Percentiles rank a stretch among this genome's conserved stretches.
Conservation (phyloP, 257 asterid species). For the Gynochthodes officinalis region DNA sequence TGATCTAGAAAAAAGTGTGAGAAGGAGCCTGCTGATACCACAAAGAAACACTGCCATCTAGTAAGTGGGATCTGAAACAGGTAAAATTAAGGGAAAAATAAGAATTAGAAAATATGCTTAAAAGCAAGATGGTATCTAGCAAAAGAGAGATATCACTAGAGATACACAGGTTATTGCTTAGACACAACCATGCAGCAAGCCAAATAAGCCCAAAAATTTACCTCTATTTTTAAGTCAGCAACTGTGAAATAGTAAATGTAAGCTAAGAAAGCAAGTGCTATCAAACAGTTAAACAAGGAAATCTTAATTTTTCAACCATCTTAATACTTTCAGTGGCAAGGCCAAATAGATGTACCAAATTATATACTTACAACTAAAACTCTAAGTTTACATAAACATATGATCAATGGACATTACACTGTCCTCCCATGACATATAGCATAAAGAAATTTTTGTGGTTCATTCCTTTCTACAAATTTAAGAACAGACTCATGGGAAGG, state of each 20-base stretch:
- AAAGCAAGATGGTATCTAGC: background rate
- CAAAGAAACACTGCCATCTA: conserved; percentile 61
- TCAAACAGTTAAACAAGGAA: background rate
- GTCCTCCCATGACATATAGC: background rate
- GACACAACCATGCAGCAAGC: background rate
- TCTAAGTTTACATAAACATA: background rate
- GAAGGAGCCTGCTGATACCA: conserved; percentile 81
- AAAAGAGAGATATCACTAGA: background rate
- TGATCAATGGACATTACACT: background rate
- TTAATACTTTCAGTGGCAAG: background rate
- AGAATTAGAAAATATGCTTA: background rate
- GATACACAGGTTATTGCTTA: background rate
- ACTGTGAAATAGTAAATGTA: background rate
- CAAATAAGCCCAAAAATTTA: background rate
- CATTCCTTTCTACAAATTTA: background rate
- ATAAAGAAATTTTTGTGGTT: background rate
- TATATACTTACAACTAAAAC: background rate
- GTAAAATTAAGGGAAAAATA: background rate
- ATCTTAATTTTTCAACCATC: background rate
- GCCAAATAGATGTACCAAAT: background rate
- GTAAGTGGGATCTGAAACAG: conserved; percentile 59
- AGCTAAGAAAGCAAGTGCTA: background rate
- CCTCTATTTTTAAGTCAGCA: background rate
- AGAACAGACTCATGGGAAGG: background rate
- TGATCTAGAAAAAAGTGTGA: conserved; percentile 92